Conservation (phyloP, 2,329 filamentous ascomycete species). For the Hymenoscyphus linearis region DNA sequence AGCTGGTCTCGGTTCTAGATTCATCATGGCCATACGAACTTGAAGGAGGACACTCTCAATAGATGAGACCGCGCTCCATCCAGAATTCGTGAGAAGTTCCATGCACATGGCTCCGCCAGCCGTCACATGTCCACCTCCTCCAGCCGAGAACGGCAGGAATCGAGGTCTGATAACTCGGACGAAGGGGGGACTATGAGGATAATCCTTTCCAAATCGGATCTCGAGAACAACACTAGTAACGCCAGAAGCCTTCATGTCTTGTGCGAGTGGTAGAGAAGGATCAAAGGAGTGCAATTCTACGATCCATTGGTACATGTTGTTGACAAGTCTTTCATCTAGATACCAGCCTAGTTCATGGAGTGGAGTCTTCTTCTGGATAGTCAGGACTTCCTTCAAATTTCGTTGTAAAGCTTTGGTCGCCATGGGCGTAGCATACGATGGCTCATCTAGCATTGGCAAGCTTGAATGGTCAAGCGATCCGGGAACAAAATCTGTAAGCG, state of each 20-base stretch:
- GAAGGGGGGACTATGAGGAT: conserved; percentile 76
- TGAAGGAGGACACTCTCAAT: conserved; percentile 79
- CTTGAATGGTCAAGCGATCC: conserved; percentile 56
- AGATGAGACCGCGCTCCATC: conserved; percentile 69
- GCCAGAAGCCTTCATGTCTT: conserved; percentile 62
- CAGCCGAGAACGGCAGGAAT: conserved; percentile 64
- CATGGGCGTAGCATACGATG: conserved; percentile 55
- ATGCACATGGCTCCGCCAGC: conserved; percentile 77
- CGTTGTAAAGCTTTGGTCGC: conserved; percentile 59
- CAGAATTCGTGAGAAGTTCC: conserved; percentile 76
- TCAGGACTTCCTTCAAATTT: conserved; percentile 59
- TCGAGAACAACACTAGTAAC: conserved; percentile 71
- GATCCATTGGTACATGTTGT: conserved; percentile 80
- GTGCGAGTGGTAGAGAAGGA: conserved; percentile 57
- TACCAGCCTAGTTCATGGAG: conserved; percentile 76
- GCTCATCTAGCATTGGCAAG: conserved; percentile 60
- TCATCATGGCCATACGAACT: conserved; percentile 70
- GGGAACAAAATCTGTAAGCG: conserved; percentile 57
- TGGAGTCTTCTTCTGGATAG: conserved; percentile 56
- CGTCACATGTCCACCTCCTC: conserved; percentile 84
- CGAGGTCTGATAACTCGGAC: conserved; percentile 76
- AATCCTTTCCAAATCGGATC: conserved; percentile 71
- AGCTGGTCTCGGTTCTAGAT: conserved; percentile 63
- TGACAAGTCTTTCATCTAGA: conserved; percentile 53
- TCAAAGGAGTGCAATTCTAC: conserved; percentile 85